phyloP scores from a whole-genome alignment of 495 filamentous ascomycete genomes.

The Evernia prunastri region DNA sequence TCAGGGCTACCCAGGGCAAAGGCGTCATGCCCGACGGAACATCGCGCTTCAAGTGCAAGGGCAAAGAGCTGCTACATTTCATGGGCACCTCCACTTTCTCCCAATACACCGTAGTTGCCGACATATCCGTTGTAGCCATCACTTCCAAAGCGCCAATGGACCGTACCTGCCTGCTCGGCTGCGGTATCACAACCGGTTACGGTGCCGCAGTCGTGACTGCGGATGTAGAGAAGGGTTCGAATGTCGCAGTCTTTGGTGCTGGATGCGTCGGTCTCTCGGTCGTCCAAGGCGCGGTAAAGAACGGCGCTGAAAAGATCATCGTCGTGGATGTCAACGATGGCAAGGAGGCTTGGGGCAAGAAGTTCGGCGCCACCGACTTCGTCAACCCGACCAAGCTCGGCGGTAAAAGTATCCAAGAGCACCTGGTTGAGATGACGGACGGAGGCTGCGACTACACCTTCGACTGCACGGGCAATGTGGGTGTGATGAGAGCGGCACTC shows the following conservation, averaged over 20 bases:
- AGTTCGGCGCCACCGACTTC: constrained; percentile 96
- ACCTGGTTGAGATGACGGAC: constrained; percentile 97
- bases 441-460: constrained; percentile 98
- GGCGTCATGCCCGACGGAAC: constrained; percentile 98
- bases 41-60: constrained; percentile 87
- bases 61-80: constrained; percentile 92
- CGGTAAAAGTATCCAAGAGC: constrained; percentile 73
- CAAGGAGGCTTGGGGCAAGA: constrained; percentile 87
- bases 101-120: constrained; percentile 96
- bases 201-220: constrained; percentile 91
- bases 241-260: constrained; percentile 89
- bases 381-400: constrained; percentile 83
- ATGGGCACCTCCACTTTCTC: constrained; percentile 99
- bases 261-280: constrained; percentile 94
- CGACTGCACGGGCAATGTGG: constrained; percentile 95
- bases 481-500: constrained; percentile 90
- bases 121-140: constrained; percentile 95
- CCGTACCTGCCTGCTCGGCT: constrained; percentile 89
- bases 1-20: constrained; percentile 89
- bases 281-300: constrained; percentile 88
- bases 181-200: constrained; percentile 98
- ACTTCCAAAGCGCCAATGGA: constrained; percentile 90
- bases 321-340: constrained; percentile 88
- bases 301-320: constrained; percentile 83
- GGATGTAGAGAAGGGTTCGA: constrained; percentile 79